Conservation (phyloP, 2,329 filamentous ascomycete species). For the Cordyceps pruinosa region DNA sequence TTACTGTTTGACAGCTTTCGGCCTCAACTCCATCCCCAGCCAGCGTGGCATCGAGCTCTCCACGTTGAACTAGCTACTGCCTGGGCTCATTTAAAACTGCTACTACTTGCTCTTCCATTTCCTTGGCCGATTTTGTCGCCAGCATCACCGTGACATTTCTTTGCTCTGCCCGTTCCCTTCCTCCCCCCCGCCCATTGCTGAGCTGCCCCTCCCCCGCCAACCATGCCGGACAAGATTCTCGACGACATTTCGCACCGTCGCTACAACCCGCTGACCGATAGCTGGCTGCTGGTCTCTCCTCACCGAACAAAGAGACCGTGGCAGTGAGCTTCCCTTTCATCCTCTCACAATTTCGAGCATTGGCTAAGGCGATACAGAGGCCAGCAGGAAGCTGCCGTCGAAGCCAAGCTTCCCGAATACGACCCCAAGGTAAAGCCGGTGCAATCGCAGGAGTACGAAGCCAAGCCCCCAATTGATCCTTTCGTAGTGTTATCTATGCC, state of each 20-base stretch:
- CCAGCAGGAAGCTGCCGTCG: constrained; percentile 66
- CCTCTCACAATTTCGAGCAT: too few relatives aligned
- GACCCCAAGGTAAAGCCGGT: too few relatives aligned
- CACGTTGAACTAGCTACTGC: neutral
- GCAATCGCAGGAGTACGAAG: neutral
- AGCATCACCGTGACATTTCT: neutral
- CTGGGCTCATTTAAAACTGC: neutral
- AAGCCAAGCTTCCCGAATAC: constrained; percentile 63
- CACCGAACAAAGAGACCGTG: constrained; percentile 95
- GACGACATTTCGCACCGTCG: constrained; percentile 95
- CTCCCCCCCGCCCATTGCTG: neutral
- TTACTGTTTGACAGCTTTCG: constrained; percentile 4
- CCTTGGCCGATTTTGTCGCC: neutral
- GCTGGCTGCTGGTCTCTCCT: constrained; percentile 90
- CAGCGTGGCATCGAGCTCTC: neutral
- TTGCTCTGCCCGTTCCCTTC: neutral
- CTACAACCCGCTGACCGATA: constrained; percentile 84
- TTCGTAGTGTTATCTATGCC: constrained; percentile 81
- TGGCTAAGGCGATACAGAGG: constrained; percentile 49
- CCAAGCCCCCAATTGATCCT: constrained; percentile 10
- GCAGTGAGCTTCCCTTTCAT: constrained; percentile 60
- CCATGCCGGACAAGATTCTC: constrained; percentile 71
- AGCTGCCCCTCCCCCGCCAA: constrained; percentile 18
- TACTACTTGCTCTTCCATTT: neutral
- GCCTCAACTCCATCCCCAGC: neutral